A percentile compares a stretch with the other conserved stretches of the same genome.
phyloP scores from a whole-genome alignment of 192 early-diverging fungal species.

The Gaertneriomyces semiglobifer region DNA sequence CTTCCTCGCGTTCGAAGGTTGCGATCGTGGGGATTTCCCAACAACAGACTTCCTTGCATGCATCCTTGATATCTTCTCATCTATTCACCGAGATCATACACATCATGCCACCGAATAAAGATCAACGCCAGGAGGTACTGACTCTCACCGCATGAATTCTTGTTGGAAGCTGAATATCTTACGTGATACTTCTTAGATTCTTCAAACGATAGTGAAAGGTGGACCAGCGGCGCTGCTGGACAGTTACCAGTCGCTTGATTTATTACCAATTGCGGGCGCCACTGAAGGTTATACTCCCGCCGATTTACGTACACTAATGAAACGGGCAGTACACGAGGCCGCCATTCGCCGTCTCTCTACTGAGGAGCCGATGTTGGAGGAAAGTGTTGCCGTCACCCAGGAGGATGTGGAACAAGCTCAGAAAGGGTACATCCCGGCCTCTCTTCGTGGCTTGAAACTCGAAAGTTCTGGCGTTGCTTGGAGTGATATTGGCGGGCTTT shows the following conservation, averaged over 20 bases:
- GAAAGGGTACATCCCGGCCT: slow-evolving; percentile 74
- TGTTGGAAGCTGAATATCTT: not conserved
- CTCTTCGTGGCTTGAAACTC: slow-evolving; percentile 74
- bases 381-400: slow-evolving; percentile 39
- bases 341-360: slow-evolving; percentile 60
- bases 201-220: slow-evolving; percentile 62
- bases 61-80: slow-evolving; percentile 56
- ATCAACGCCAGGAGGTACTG: slow-evolving; percentile 59
- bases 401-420: slow-evolving; percentile 73
- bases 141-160: not conserved
- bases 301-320: slow-evolving; percentile 73
- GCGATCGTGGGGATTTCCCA: slow-evolving; percentile 64
- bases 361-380: not conserved
- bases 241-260: slow-evolving; percentile 59
- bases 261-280: slow-evolving; percentile 65
- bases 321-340: slow-evolving; percentile 78
- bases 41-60: slow-evolving; percentile 61
- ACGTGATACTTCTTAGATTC: slow-evolving; percentile 45
- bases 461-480: slow-evolving; percentile 73
- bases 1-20: slow-evolving; percentile 33
- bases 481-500: slow-evolving; percentile 86
- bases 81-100: slow-evolving; percentile 62
- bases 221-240: slow-evolving; percentile 47
- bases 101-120: slow-evolving; percentile 59
- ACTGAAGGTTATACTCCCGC: slow-evolving; percentile 87